Percentiles rank a stretch among this genome's conserved stretches.
phyloP scores from a whole-genome alignment of 176 grass and related monocot genomes.

The Carex cristatella region DNA sequence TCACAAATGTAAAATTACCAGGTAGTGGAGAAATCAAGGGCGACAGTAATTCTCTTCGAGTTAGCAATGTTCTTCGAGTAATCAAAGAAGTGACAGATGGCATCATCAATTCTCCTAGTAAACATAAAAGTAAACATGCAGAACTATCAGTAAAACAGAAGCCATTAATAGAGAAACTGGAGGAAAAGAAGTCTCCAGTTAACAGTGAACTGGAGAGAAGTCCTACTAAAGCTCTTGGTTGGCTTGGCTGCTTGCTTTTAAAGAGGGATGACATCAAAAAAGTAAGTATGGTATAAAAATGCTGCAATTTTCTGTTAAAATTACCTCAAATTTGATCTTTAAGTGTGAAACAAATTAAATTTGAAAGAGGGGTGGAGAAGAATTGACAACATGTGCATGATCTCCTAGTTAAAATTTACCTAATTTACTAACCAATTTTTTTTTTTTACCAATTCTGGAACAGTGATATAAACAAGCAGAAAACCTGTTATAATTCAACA shows the following conservation, averaged over 20 bases:
- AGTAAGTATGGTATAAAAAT: neutral
- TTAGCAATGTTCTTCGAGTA: slow-evolving; percentile 42
- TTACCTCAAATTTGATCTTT: neutral
- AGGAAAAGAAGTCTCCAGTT: slow-evolving; percentile 3
- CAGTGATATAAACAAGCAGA: neutral
- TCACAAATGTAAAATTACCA: slow-evolving; percentile 12
- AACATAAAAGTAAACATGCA: slow-evolving; percentile 14
- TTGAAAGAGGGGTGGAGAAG: neutral
- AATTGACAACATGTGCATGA: neutral
- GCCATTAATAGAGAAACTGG: neutral
- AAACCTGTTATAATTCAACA: neutral
- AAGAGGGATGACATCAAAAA: neutral
- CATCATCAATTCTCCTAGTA: slow-evolving; percentile 33
- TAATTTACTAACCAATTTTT: neutral
- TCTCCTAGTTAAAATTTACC: neutral
- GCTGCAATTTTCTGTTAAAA: neutral
- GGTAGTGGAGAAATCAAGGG: slow-evolving; percentile 22
- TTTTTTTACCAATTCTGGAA: neutral
- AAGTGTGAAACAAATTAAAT: neutral
- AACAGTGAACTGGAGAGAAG: neutral
- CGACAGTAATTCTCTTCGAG: neutral
- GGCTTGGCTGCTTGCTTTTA: neutral
- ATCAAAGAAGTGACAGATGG: slow-evolving; percentile 35
- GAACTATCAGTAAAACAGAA: slow-evolving; percentile 10
- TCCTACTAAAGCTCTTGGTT: neutral